Evolutionary conservation across 257 asterid species (phyloP).

Genomic region (Plantago ovata): DNA sequence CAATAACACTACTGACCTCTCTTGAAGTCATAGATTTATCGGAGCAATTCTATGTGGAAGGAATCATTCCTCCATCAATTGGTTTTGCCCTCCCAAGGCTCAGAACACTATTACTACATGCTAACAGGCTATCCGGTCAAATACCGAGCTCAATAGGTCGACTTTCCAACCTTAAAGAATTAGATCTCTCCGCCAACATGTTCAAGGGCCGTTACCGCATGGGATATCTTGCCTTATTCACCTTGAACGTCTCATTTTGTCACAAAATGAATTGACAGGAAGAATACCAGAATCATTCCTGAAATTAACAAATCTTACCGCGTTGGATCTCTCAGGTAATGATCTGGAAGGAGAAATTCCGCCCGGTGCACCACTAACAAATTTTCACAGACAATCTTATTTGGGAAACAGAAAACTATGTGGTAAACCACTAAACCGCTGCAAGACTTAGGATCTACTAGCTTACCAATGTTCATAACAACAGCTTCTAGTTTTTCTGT

Average conservation of each 20-base stretch:
- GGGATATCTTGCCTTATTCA: constrained; percentile 35
- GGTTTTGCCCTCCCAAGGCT: constrained; percentile 43
- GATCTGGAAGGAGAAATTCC: constrained; percentile 58
- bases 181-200: constrained; percentile 41
- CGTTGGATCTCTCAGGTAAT: constrained; percentile 50
- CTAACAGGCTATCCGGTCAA: constrained; percentile 42
- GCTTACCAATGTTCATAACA: neutral
- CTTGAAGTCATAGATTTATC: constrained; percentile 50
- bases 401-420: constrained; percentile 54
- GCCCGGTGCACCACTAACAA: constrained; percentile 47
- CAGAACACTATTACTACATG: constrained; percentile 31
- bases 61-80: constrained; percentile 41
- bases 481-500: no score
- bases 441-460: constrained; percentile 23
- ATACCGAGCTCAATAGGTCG: constrained; percentile 40
- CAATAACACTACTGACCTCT: constrained; percentile 35
- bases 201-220: constrained; percentile 47
- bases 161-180: constrained; percentile 31
- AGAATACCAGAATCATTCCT: constrained; percentile 46
- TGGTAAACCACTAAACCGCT: constrained; percentile 53
- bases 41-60: constrained; percentile 31
- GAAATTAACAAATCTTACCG: constrained; percentile 37
- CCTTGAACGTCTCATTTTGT: constrained; percentile 34
- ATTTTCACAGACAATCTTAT: constrained; percentile 44
- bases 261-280: constrained; percentile 50